These are phyloP conservation scores for Sextonia rubra DNA, from an alignment of 164 flowering plant genomes.

Conservation along the genomic window DNA sequence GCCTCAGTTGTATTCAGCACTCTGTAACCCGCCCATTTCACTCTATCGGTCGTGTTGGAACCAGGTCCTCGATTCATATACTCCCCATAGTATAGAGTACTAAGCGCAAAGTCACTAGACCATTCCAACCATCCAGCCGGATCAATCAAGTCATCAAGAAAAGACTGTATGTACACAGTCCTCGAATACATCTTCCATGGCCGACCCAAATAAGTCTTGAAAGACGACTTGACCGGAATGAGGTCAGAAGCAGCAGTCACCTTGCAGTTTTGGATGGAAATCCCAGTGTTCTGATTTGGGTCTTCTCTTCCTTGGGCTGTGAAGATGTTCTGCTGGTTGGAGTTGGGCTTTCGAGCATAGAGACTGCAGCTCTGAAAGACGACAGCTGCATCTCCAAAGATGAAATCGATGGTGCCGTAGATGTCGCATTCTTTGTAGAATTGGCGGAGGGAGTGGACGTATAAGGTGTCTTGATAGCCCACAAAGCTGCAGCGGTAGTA, in stretches of 20 bases:
- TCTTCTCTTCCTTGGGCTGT: slow-evolving; percentile 87
- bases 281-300: slow-evolving; percentile 80
- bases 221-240: slow-evolving; percentile 32
- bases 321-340: slow-evolving; percentile 52
- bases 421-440: slow-evolving; percentile 55
- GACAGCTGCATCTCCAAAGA: slow-evolving; percentile 60
- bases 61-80: slow-evolving; percentile 72
- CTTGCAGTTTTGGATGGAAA: slow-evolving; percentile 56
- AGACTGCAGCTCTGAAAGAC: slow-evolving; percentile 47
- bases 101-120: slow-evolving; percentile 55
- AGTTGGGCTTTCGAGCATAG: slow-evolving; percentile 43
- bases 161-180: slow-evolving; percentile 44
- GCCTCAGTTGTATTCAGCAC: slow-evolving; percentile 57
- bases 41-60: slow-evolving; percentile 56
- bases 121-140: slow-evolving; percentile 81
- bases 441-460: slow-evolving; percentile 54
- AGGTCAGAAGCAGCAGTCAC: slow-evolving; percentile 61
- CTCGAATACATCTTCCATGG: slow-evolving; percentile 83
- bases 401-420: slow-evolving; percentile 63
- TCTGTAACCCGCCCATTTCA: slow-evolving; percentile 76
- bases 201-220: slow-evolving; percentile 66
- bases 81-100: slow-evolving; percentile 73
- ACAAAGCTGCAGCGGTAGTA: slow-evolving; percentile 56
- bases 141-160: slow-evolving; percentile 47
- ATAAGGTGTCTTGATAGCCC: slow-evolving; percentile 66